Base-by-base conservation (phyloP, 805 yeast genomes). In the Hermanozyma aechmeae region DNA sequence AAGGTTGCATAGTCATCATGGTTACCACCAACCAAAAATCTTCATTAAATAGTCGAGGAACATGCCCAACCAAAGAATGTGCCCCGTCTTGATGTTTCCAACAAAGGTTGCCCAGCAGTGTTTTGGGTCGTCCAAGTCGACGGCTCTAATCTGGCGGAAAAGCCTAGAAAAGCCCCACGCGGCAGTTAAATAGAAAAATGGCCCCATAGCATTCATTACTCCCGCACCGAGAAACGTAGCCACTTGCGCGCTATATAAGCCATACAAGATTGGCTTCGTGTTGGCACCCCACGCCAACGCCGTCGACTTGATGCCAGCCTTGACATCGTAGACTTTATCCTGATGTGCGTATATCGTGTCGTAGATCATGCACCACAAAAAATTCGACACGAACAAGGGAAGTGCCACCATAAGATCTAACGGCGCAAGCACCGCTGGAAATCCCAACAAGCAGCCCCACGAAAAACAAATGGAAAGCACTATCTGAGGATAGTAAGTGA, bases 311-410 rank as follows among this genome's bases (percentile, higher is more conserved):
- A 92, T 80, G 13, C 98, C 98, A 0, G 95, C 96, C 33, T 71
- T 66, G 30, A 83, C 59, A 56, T 92, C 99, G 46, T 79, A 92
- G 29, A 53, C 58, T 58, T 92, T 92, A 56, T 92, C 99, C 58
- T 92, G 99, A 51, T 92, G 99, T 1, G 98, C 99, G 53, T 92
- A 92, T 23, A 92, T 73, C 2, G 98, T 85, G 53, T 92, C 99
- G 56, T 92, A 92, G 29, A 78, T 77, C 87, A 92, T 83, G 41
- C 95, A 79, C 98, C 99, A 92, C 31, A 79, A 65, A 48, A 77
- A 80, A 26, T 85, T 76, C 12, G 95, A 73, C 3, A 75, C 50
- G 45, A 79, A 84, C 27, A 92, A 60, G 1, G 96, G 84, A 3
- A 73, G 58, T 74, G 87, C 87, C 4, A 85, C 79, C 7, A 74